phyloP scores from a whole-genome alignment of 2,329 filamentous ascomycete species.

The Pseudofabraea citricarpa region DNA sequence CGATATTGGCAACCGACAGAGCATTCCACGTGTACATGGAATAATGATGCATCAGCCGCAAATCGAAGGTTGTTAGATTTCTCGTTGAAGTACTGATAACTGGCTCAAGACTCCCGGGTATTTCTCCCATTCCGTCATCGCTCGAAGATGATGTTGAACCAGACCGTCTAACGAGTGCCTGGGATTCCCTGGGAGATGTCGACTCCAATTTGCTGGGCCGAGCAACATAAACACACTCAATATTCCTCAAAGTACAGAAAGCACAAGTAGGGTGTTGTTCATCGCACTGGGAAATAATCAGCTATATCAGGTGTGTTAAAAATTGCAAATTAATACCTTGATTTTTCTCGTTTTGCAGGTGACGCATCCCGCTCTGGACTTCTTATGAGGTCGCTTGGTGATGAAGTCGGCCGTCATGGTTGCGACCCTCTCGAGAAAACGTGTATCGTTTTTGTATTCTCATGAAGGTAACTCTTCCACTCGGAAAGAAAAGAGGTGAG shows the following conservation, averaged over 20 bases:
- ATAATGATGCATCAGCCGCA: conserved; percentile 25
- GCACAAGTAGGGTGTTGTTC: conserved; percentile 23
- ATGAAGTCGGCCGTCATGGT: conserved; percentile 17
- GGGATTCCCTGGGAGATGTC: not conserved
- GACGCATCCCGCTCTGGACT: conserved; percentile 24
- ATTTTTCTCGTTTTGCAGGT: conserved; percentile 26
- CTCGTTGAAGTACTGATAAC: conserved; percentile 11
- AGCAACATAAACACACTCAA: conserved; percentile 18
- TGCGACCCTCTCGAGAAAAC: conserved; percentile 1
- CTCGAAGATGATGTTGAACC: not conserved
- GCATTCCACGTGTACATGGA: conserved; percentile 16
- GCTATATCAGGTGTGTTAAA: not conserved
- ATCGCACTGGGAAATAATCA: conserved; percentile 18
- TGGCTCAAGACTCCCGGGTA: conserved; percentile 8
- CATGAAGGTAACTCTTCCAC: conserved; percentile 6
- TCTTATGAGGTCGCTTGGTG: conserved; percentile 26
- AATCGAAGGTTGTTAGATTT: conserved; percentile 15
- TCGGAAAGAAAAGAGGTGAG: conserved; percentile 8
- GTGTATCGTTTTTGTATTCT: too few species aligned
- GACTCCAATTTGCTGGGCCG: conserved; percentile 2
- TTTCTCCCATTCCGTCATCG: not conserved
- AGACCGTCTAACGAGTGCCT: not conserved
- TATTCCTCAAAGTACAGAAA: conserved; percentile 21
- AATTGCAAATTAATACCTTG: conserved; percentile 16
- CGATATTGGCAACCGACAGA: conserved; percentile 11